Evolutionary conservation across 345 rosid genomes (phyloP).

Genomic region (Populus deltoides): DNA sequence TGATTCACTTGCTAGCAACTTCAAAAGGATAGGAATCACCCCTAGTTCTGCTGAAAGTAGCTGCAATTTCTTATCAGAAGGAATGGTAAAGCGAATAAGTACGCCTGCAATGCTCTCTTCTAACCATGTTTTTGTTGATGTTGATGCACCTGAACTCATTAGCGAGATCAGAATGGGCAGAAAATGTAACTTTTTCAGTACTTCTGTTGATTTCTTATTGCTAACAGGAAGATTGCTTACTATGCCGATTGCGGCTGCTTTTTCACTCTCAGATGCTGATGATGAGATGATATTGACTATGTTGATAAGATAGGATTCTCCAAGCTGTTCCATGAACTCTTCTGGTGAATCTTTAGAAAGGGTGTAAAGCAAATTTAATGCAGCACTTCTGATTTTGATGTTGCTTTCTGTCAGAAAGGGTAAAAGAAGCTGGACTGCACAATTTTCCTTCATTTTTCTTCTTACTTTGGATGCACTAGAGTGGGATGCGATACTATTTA

Average conservation of each 20-base stretch:
- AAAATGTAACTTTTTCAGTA: constrained; percentile 37
- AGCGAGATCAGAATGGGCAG: constrained; percentile 45
- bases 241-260: constrained; percentile 58
- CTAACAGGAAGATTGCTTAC: constrained; percentile 48
- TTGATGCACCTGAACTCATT: constrained; percentile 25
- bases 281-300: constrained; percentile 40
- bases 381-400: constrained; percentile 41
- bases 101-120: constrained; percentile 46
- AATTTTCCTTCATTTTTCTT: constrained; percentile 61
- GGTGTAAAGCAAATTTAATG: constrained; percentile 51
- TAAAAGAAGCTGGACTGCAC: constrained; percentile 57
- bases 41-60: constrained; percentile 49
- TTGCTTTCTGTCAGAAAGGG: constrained; percentile 55
- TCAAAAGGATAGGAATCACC: constrained; percentile 52
- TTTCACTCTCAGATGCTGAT: constrained; percentile 38
- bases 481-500: constrained; percentile 54
- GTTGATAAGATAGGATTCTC: constrained; percentile 34
- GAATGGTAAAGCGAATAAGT: constrained; percentile 49
- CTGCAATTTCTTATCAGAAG: constrained; percentile 62
- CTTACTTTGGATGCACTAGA: constrained; percentile 48
- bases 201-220: constrained; percentile 50
- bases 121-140: constrained; percentile 20
- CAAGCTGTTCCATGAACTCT: constrained; percentile 56
- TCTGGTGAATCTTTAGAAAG: constrained; percentile 46
- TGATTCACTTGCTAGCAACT: constrained; percentile 45